Percentiles rank a stretch among this genome's conserved stretches.
Conservation (phyloP, 306 rosid genomes). For the Medicago lupulina region DNA sequence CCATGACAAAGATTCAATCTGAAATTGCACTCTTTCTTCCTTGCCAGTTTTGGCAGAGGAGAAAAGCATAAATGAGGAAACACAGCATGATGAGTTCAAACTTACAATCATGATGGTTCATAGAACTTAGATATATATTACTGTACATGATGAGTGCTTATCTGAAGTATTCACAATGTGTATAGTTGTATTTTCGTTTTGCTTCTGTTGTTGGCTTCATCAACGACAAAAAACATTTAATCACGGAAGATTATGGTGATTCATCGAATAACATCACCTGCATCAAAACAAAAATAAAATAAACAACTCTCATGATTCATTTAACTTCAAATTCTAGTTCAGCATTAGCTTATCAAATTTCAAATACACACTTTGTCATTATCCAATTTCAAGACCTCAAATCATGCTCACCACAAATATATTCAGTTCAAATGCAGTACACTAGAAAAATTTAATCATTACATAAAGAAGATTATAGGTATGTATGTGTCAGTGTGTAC, state of each 20-base stretch:
- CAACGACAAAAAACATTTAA: conserved; percentile 51
- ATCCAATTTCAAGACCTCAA: background rate
- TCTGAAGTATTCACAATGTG: conserved; percentile 66
- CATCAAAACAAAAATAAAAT: conserved; percentile 28
- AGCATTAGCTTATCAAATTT: too few relatives aligned
- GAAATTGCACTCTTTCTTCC: conserved; percentile 39
- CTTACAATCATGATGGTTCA: conserved; percentile 44
- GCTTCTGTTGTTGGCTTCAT: conserved; percentile 61
- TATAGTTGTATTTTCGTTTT: conserved; percentile 42
- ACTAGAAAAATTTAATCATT: background rate
- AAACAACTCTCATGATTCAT: background rate
- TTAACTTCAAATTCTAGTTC: background rate
- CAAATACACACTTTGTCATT: too few relatives aligned
- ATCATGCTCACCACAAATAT: background rate
- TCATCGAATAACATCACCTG: conserved; percentile 94
- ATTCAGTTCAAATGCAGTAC: background rate
- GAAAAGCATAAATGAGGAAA: conserved; percentile 26
- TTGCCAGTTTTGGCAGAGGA: conserved; percentile 38
- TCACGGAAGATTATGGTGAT: conserved; percentile 62
- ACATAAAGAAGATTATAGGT: background rate
- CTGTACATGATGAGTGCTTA: conserved; percentile 55
- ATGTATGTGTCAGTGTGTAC: background rate
- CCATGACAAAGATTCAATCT: conserved; percentile 39
- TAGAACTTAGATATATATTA: conserved; percentile 49
- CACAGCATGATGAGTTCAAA: conserved; percentile 42